These are phyloP conservation scores for Chlamydomonas sp. DNA, from an alignment of 139 green algal genomes.

Conservation along the genomic window DNA sequence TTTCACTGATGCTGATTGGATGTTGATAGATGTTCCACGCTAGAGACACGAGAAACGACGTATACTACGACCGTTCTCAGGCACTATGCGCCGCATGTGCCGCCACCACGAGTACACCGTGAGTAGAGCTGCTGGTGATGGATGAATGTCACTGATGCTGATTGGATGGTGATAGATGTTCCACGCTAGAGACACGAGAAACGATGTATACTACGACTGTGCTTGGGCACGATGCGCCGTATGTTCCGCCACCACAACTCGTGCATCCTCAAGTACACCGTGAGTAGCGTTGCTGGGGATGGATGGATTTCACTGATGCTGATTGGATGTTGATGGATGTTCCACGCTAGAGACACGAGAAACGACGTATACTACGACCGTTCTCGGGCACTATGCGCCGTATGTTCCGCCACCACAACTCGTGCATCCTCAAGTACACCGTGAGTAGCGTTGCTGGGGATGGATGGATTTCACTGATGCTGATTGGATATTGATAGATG, in stretches of 20 bases:
- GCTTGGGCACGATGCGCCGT: conserved; percentile 39
- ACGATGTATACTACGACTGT: conserved; percentile 19
- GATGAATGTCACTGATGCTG: neutral
- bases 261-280: conserved; percentile 46
- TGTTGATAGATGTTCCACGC: neutral
- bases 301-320: conserved; percentile 9
- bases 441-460: no score
- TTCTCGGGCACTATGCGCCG: conserved; percentile 45
- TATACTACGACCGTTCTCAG: conserved; percentile 40
- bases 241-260: conserved; percentile 39
- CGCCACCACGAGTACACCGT: no score
- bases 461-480: neutral
- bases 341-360: neutral
- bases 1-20: conserved; percentile 14
- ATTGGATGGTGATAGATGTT: no score
- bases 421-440: conserved; percentile 55
- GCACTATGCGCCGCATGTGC: conserved; percentile 30
- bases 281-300: conserved; percentile 25
- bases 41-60: neutral
- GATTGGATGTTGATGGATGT: no score
- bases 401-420: no score
- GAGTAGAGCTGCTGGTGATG: no score
- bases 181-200: neutral
- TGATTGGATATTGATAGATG: no score
- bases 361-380: neutral